Conservation (phyloP, 306 rosid genomes). For the Cucurbita moschata region DNA sequence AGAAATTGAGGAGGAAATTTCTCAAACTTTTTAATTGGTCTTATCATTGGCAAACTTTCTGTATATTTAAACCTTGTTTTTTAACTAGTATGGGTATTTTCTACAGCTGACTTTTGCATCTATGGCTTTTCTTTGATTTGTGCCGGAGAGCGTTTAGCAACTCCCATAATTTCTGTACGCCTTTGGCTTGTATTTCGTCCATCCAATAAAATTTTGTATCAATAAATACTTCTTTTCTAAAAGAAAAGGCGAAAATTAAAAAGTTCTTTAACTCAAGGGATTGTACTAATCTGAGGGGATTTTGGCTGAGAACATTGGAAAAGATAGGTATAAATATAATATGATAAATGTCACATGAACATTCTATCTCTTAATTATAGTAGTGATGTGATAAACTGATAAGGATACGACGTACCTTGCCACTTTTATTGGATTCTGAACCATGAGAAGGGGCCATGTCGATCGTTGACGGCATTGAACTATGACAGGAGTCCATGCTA, state of each 20-base stretch:
- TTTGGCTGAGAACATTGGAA: no score
- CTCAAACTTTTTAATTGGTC: background rate
- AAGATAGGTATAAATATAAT: background rate
- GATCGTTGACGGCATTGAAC: constrained; percentile 19
- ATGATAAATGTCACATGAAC: background rate
- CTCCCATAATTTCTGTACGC: background rate
- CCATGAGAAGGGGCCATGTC: constrained; percentile 23
- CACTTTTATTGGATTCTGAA: no score
- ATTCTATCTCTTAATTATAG: background rate
- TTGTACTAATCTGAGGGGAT: no score
- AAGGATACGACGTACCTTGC: constrained; percentile 34
- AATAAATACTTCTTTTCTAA: no score
- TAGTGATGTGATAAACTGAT: background rate
- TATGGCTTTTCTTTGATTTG: background rate
- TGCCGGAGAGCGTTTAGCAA: background rate
- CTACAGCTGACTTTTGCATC: background rate
- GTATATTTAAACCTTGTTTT: background rate
- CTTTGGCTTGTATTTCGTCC: background rate
- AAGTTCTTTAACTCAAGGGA: background rate
- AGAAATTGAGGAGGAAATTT: background rate
- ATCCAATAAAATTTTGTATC: background rate
- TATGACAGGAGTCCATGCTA: constrained; percentile 20
- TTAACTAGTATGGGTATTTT: background rate
- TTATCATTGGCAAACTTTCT: background rate
- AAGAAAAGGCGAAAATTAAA: background rate